phyloP scores from a whole-genome alignment of 768 basidiomycete species.

The Wakefieldia striispora region DNA sequence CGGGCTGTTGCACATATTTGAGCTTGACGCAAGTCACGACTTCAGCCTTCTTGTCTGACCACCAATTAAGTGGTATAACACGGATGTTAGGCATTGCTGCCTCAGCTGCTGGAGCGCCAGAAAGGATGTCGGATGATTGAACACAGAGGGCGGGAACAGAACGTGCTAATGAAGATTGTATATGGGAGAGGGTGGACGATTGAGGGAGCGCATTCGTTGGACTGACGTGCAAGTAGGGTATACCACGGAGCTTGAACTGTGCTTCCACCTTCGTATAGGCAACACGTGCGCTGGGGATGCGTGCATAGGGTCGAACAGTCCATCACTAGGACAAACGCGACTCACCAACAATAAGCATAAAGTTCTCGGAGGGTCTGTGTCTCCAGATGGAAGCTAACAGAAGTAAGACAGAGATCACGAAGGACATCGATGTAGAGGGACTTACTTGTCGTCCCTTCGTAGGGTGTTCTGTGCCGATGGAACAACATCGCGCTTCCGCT shows the following conservation, averaged over 20 bases:
- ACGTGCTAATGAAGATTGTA: constrained; percentile 71
- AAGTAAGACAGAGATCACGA: not conserved
- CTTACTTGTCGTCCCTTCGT: constrained; percentile 31
- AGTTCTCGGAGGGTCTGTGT: constrained; percentile 73
- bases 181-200: constrained; percentile 47
- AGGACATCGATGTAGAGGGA: not conserved
- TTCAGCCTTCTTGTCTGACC: constrained; percentile 77
- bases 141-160: constrained; percentile 85
- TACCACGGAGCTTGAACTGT: constrained; percentile 79
- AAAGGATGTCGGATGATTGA: constrained; percentile 75
- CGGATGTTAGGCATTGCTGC: constrained; percentile 92
- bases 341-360: constrained; percentile 86
- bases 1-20: constrained; percentile 84
- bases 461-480: not conserved
- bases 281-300: constrained; percentile 67
- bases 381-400: constrained; percentile 58
- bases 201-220: constrained; percentile 44
- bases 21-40: constrained; percentile 90
- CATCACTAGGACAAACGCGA: not conserved
- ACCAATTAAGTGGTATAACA: constrained; percentile 88
- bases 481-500: constrained; percentile 27
- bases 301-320: not conserved
- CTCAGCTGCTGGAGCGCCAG: constrained; percentile 82
- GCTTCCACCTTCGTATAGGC: constrained; percentile 87
- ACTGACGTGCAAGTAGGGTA: constrained; percentile 74